Conservation (phyloP, 2,329 filamentous ascomycete species). For the Diaporthe ilicicola region DNA sequence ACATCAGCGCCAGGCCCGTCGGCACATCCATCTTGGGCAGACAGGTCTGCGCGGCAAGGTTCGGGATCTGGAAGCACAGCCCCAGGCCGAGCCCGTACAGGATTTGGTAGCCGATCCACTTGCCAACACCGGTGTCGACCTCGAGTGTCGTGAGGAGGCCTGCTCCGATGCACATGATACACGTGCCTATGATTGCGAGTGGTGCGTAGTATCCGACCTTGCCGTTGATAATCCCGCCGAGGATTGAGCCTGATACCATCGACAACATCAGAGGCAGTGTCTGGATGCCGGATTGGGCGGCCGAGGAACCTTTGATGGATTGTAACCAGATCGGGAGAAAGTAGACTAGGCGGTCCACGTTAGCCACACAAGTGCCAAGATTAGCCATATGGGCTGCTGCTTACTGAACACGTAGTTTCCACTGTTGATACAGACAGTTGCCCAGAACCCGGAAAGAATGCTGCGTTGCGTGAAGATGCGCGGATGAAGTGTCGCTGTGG, state of each 20-base stretch:
- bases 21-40: conserved; percentile 53
- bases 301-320: conserved; percentile 41
- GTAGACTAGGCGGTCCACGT: conserved; percentile 32
- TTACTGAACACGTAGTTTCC: conserved; percentile 11
- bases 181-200: conserved; percentile 41
- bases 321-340: conserved; percentile 44
- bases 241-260: conserved; percentile 38
- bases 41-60: conserved; percentile 52
- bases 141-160: conserved; percentile 48
- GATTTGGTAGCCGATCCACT: conserved; percentile 50
- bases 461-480: conserved; percentile 55
- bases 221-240: conserved; percentile 37
- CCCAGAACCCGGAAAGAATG: conserved; percentile 48
- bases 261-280: conserved; percentile 41
- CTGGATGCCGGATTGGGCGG: conserved; percentile 41
- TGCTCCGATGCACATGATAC: conserved; percentile 39
- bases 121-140: conserved; percentile 38
- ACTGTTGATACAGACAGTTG: conserved; percentile 42
- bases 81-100: conserved; percentile 48
- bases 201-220: conserved; percentile 46
- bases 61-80: conserved; percentile 45
- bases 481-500: conserved; percentile 56
- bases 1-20: conserved; percentile 52
- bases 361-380: neutral
- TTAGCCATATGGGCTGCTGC: neutral